Evolutionary conservation across 2,329 filamentous ascomycete genomes (phyloP).

Genomic region (Botrytis tulipae): DNA sequence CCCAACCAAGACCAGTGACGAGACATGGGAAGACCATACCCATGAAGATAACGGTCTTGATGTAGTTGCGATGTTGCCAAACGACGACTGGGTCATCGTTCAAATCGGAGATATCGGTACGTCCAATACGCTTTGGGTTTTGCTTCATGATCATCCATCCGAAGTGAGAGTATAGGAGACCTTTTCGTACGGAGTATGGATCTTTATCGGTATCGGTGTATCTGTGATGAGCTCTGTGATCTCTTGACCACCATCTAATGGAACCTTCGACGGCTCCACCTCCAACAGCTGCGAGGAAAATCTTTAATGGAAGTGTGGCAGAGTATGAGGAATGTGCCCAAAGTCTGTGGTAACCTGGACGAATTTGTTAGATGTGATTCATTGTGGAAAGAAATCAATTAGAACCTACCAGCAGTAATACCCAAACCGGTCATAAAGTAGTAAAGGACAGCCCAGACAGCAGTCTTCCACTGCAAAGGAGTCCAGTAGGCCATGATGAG

Average conservation of each 20-base stretch:
- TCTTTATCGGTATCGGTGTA: conserved; percentile 94
- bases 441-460: conserved; percentile 70
- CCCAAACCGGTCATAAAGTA: conserved; percentile 83
- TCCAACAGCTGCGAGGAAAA: conserved; percentile 79
- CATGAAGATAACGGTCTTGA: conserved; percentile 77
- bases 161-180: conserved; percentile 77
- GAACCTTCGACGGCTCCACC: conserved; percentile 83
- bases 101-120: conserved; percentile 83
- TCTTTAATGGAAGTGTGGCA: conserved; percentile 70
- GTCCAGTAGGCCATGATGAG: conserved; percentile 76
- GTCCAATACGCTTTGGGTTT: conserved; percentile 84
- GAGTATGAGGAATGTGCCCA: conserved; percentile 88
- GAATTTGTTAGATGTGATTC: conserved; percentile 1
- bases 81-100: conserved; percentile 83
- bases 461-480: conserved; percentile 68
- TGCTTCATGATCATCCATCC: conserved; percentile 95
- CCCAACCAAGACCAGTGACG: conserved; percentile 75
- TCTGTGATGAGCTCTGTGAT: conserved; percentile 83
- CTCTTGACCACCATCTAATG: conserved; percentile 84
- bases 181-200: conserved; percentile 87
- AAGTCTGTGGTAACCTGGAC: conserved; percentile 69
- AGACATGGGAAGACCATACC: conserved; percentile 72
- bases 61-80: conserved; percentile 85
- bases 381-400: background rate
- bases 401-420: conserved; percentile 67